Percentiles rank a stretch among this genome's conserved stretches.
phyloP scores from a whole-genome alignment of 1,139 yeast species.

The Candida sp. region DNA sequence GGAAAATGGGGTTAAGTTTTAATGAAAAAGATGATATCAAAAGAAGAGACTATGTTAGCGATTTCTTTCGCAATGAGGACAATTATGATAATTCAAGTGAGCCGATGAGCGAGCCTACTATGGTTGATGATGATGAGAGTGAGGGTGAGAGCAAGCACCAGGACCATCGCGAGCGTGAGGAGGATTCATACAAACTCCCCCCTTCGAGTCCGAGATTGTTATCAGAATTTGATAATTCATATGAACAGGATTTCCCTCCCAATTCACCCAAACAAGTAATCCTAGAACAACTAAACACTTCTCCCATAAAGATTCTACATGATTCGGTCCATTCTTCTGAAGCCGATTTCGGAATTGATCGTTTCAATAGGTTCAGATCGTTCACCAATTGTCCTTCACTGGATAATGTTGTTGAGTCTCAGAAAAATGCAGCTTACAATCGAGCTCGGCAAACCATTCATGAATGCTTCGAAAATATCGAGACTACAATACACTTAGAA shows the following conservation, averaged over 20 bases:
- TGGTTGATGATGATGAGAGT: conserved; percentile 16
- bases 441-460: conserved; percentile 33
- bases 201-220: conserved; percentile 33
- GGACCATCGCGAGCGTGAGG: conserved; percentile 2
- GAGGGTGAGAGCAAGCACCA: conserved; percentile 9
- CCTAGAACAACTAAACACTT: background rate
- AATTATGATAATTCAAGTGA: conserved; percentile 7
- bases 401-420: conserved; percentile 17
- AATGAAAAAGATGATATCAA: conserved; percentile 44
- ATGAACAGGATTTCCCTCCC: conserved; percentile 10
- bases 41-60: conserved; percentile 23
- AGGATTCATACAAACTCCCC: conserved; percentile 10
- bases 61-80: conserved; percentile 3
- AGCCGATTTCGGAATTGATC: conserved; percentile 46
- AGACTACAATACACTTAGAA: conserved; percentile 32
- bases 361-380: conserved; percentile 37
- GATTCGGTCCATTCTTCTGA: conserved; percentile 34
- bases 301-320: background rate
- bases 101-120: conserved; percentile 13
- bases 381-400: conserved; percentile 25
- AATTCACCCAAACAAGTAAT: background rate
- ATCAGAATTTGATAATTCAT: conserved; percentile 25
- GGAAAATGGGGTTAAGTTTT: conserved; percentile 46
- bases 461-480: conserved; percentile 38
- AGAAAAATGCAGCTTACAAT: conserved; percentile 11